Evolutionary conservation across 1,284 basidiomycete species (phyloP).

Genomic region (Ustilago trichophora): DNA sequence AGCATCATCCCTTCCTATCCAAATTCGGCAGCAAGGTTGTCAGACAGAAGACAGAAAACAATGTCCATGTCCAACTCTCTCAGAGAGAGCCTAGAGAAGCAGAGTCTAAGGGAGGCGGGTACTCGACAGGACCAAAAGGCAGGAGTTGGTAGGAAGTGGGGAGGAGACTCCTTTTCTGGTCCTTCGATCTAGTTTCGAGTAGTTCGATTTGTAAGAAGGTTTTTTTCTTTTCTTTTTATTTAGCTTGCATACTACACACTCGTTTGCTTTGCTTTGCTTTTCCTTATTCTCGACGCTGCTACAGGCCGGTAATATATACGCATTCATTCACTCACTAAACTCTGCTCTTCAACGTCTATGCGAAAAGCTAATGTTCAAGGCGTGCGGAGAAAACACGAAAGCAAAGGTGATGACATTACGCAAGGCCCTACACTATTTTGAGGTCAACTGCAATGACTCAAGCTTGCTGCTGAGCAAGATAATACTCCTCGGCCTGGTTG

Average conservation of each 20-base stretch:
- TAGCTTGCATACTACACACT: no score
- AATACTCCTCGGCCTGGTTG: slow-evolving; percentile 77
- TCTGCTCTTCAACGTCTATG: no score
- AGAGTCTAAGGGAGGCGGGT: slow-evolving; percentile 11
- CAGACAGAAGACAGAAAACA: background rate
- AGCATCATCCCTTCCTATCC: slow-evolving; percentile 30
- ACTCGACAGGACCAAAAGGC: background rate
- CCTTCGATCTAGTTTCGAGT: background rate
- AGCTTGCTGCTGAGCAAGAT: slow-evolving; percentile 13
- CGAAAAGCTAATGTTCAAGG: no score
- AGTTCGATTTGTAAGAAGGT: background rate
- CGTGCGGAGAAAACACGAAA: no score
- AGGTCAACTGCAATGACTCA: no score
- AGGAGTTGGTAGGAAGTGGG: background rate
- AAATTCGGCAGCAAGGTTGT: background rate
- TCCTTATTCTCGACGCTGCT: no score
- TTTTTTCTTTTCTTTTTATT: no score
- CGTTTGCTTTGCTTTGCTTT: no score
- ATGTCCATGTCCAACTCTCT: background rate
- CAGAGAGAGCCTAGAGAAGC: slow-evolving; percentile 15
- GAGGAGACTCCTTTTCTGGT: background rate
- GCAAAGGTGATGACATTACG: no score
- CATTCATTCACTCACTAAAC: no score
- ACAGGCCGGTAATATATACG: no score
- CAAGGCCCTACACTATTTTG: no score